Evolutionary conservation across 1,284 basidiomycete species (phyloP).

Genomic region (Malassezia sympodialis): DNA sequence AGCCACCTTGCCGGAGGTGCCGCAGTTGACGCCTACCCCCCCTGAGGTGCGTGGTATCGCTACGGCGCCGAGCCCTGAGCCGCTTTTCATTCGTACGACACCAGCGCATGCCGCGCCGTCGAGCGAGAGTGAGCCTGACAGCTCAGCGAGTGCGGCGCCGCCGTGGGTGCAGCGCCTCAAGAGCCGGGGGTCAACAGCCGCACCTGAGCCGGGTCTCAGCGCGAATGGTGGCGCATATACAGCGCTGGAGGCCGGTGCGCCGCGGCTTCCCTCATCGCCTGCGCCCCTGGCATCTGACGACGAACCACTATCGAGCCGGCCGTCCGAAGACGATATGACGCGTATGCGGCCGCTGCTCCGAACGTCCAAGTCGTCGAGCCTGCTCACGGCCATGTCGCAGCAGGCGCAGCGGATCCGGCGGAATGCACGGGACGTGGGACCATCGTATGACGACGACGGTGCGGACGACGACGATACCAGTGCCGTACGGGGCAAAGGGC

Average conservation of each 20-base stretch:
- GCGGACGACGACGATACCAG: background rate
- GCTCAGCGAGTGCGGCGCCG: background rate
- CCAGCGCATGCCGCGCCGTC: background rate
- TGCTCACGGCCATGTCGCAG: conserved; percentile 6
- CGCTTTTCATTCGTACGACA: background rate
- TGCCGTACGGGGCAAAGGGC: background rate
- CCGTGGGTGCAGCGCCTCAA: background rate
- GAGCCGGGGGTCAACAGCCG: background rate
- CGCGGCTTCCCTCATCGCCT: background rate
- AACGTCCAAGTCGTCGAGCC: conserved; percentile 15
- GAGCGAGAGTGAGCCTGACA: background rate
- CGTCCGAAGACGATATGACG: background rate
- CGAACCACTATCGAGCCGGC: background rate
- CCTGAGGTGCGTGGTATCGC: background rate
- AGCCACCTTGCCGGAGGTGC: background rate
- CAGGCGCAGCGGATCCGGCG: conserved; percentile 4
- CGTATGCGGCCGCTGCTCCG: conserved; percentile 3
- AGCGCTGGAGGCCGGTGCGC: background rate
- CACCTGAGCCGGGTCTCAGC: background rate
- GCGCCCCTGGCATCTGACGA: background rate
- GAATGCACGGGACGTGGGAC: background rate
- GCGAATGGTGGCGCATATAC: background rate
- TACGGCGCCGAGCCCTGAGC: background rate
- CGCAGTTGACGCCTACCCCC: background rate
- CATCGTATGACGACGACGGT: background rate